Conservation (phyloP, 805 yeast genomes). For the Saccharomycopsis sp. region DNA sequence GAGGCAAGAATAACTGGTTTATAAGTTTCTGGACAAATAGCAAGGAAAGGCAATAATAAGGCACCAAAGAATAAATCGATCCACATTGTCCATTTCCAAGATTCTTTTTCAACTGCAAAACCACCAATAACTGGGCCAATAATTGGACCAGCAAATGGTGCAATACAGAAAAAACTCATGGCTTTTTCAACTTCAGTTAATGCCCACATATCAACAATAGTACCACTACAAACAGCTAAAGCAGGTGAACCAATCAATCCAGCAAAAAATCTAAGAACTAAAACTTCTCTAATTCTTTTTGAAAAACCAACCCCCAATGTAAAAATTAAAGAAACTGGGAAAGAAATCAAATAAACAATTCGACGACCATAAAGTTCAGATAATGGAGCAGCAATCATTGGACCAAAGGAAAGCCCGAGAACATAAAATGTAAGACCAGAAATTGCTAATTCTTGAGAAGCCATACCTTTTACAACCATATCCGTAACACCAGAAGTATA, state of each 20-base stretch:
- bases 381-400: conserved; percentile 61
- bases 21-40: conserved; percentile 57
- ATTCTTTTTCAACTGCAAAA: conserved; percentile 40
- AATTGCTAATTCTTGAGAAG: conserved; percentile 49
- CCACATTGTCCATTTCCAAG: conserved; percentile 65
- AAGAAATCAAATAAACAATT: conserved; percentile 44
- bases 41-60: conserved; percentile 34
- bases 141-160: conserved; percentile 76
- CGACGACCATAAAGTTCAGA: conserved; percentile 63
- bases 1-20: conserved; percentile 50
- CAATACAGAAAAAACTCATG: conserved; percentile 68
- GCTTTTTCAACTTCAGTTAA: conserved; percentile 58
- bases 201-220: conserved; percentile 68
- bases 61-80: conserved; percentile 61
- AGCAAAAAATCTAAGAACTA: conserved; percentile 63
- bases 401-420: conserved; percentile 63
- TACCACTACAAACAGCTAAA: conserved; percentile 77
- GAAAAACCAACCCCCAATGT: conserved; percentile 67
- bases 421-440: conserved; percentile 63
- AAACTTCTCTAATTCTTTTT: conserved; percentile 44
- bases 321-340: conserved; percentile 60
- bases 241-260: conserved; percentile 78
- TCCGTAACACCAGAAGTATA: conserved; percentile 57
- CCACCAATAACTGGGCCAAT: conserved; percentile 70
- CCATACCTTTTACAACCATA: conserved; percentile 35